Base-by-base conservation (phyloP, 2,329 filamentous ascomycete genomes). In the Penicillium sp. region DNA sequence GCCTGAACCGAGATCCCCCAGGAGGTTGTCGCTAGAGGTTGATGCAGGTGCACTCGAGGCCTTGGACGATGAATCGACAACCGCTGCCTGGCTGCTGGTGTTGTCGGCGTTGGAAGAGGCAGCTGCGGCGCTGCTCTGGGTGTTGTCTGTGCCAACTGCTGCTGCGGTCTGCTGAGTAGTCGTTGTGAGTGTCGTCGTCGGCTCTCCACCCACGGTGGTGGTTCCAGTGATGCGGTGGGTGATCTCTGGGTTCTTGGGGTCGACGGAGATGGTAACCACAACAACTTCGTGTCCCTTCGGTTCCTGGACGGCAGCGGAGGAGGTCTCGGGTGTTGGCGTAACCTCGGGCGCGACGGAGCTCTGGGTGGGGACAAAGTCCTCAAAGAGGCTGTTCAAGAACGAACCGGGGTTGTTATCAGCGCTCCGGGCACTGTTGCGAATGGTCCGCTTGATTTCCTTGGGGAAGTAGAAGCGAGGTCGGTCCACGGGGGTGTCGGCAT, bases 381-480 rank as follows among this genome's bases (percentile, higher is more conserved):
- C 49, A 21, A 54, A 24, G 6, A 51, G n/a, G 7, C 27, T 31
- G 18, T 51, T 18, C 16, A 58, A n/a, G 16, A 45, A 18, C 14
- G 47, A 44, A 31, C 27, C 40, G 16, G 49, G 22, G 32, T 48
- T 38, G 24, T 36, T 5, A 21, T 49, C 36, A 18, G 47, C 29
- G 44, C 32, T 49, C 18, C 49, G 32, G 36, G 27, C 52, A 39
- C 39, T 36, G 29, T 54, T 60, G 38, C 43, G 55, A 32, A 64
- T 40, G 11, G 49, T 56, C 44, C 68, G 63, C 60, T 70, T 72
- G 46, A 73, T 54, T n/a, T 70, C 66, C 31, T 65, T 67, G 10
- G 69, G 65, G 49, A 71, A 65, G 45, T 72, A 71, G 59, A 67
- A 72, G 31, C 68, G 71, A 36, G 73, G 73, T 39, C 66, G 69